These are phyloP conservation scores for Kodamaea kaohsiungensis DNA, from an alignment of 805 yeast genomes.

Conservation along the genomic window DNA sequence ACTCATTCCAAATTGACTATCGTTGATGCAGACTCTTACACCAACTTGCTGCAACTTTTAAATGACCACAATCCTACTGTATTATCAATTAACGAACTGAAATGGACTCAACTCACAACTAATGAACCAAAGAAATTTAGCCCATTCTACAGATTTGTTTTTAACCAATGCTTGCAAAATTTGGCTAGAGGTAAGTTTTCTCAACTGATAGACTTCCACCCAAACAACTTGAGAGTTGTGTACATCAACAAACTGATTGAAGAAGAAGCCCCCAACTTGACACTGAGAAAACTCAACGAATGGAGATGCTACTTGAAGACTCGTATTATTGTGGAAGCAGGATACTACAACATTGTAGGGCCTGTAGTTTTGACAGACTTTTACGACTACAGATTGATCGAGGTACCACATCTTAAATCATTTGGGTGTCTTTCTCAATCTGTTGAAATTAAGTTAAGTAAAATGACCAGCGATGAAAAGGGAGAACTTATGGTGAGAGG, in stretches of 20 bases:
- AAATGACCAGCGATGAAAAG: constrained; percentile 29
- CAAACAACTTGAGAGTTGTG: constrained; percentile 39
- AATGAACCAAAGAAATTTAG: constrained; percentile 9
- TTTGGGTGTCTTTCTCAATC: constrained; percentile 63
- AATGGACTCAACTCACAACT: constrained; percentile 18
- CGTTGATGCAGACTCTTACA: constrained; percentile 9
- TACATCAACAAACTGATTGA: constrained; percentile 36
- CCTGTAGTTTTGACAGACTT: constrained; percentile 60
- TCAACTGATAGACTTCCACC: constrained; percentile 14
- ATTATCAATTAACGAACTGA: constrained; percentile 26
- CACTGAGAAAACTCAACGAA: constrained; percentile 35
- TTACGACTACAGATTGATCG: constrained; percentile 59
- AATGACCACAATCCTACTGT: constrained; percentile 27
- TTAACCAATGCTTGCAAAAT: constrained; percentile 40
- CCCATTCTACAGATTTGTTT: constrained; percentile 21
- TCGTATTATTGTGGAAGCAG: constrained; percentile 54
- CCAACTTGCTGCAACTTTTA: constrained; percentile 13
- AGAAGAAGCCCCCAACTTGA: constrained; percentile 11
- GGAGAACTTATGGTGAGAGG: constrained; percentile 65
- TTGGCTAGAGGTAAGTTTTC: constrained; percentile 53
- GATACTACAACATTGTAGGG: constrained; percentile 50
- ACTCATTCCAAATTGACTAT: constrained; percentile 28
- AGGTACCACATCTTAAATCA: constrained; percentile 32
- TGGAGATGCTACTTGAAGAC: constrained; percentile 49
- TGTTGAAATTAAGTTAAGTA: constrained; percentile 54